A percentile compares a stretch with the other conserved stretches of the same genome.
Evolutionary conservation across 148 eudicot species (phyloP).

Genomic region (Suaeda aralocaspica): DNA sequence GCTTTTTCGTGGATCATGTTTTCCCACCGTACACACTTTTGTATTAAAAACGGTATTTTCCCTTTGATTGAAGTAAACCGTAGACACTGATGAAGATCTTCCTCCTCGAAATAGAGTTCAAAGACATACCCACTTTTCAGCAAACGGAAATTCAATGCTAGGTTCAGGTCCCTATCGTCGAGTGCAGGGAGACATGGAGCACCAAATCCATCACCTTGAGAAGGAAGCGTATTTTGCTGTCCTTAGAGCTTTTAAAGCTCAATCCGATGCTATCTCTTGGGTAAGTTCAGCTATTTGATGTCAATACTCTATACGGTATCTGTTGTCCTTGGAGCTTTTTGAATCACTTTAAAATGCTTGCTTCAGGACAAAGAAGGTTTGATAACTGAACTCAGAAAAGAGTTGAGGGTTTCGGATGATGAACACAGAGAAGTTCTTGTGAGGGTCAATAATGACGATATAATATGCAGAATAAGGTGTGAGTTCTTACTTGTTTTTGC

Average conservation of each 20-base stretch:
- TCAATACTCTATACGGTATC: conserved; percentile 3
- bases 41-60: conserved; percentile 18
- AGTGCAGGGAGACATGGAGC: conserved; percentile 72
- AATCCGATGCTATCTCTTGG: conserved; percentile 94
- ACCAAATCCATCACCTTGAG: conserved; percentile 83
- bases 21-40: not conserved
- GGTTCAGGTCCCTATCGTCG: conserved; percentile 39
- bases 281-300: conserved; percentile 34
- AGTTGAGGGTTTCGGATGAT: conserved; percentile 91
- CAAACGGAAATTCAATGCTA: conserved; percentile 37
- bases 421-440: conserved; percentile 87
- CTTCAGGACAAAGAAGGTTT: conserved; percentile 85
- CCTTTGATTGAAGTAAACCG: conserved; percentile 26
- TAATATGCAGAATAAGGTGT: conserved; percentile 68
- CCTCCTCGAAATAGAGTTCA: conserved; percentile 39
- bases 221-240: conserved; percentile 86
- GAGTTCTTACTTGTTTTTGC: not conserved
- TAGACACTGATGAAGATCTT: conserved; percentile 53
- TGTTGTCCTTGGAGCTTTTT: conserved; percentile 22
- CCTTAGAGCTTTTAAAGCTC: conserved; percentile 90
- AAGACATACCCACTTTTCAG: conserved; percentile 33
- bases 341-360: conserved; percentile 14
- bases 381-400: conserved; percentile 91
- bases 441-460: conserved; percentile 71
- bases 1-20: not conserved